These are phyloP conservation scores for Isabelozyma gotoi DNA, from an alignment of 805 yeast species.

Conservation along the genomic window DNA sequence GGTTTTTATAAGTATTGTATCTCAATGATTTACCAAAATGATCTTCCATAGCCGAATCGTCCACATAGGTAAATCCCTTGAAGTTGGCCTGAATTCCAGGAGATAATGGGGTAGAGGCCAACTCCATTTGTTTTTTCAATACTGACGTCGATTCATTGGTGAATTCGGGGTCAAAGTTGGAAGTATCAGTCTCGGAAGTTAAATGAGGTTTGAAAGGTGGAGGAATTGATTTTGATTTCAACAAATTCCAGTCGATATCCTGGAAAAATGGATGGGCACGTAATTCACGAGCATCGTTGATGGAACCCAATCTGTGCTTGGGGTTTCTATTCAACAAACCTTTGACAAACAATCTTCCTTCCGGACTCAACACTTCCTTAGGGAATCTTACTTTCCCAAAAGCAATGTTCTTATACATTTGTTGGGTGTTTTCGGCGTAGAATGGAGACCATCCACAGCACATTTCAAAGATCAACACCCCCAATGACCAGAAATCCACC, in stretches of 20 bases:
- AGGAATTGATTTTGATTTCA: slow-evolving; percentile 77
- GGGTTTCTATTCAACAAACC: slow-evolving; percentile 95
- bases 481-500: slow-evolving; percentile 99
- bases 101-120: slow-evolving; percentile 78
- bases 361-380: slow-evolving; percentile 87
- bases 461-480: slow-evolving; percentile 96
- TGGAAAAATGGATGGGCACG: slow-evolving; percentile 89
- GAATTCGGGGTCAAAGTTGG: slow-evolving; percentile 97
- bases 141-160: slow-evolving; percentile 88
- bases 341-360: slow-evolving; percentile 93
- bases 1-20: slow-evolving; percentile 38
- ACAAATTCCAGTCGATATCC: slow-evolving; percentile 86
- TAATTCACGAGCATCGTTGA: slow-evolving; percentile 88
- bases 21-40: slow-evolving; percentile 53
- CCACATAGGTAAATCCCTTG: slow-evolving; percentile 95
- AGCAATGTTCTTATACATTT: slow-evolving; percentile 98
- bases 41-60: slow-evolving; percentile 89
- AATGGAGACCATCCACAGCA: slow-evolving; percentile 99
- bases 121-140: slow-evolving; percentile 62
- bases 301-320: slow-evolving; percentile 88
- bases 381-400: slow-evolving; percentile 98
- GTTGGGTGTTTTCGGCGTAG: slow-evolving; percentile 96
- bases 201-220: slow-evolving; percentile 98
- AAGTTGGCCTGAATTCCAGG: slow-evolving; percentile 96
- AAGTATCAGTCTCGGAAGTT: slow-evolving; percentile 86